phyloP scores from a whole-genome alignment of 2,329 filamentous ascomycete species.

The Exophiala lecanii-corni region DNA sequence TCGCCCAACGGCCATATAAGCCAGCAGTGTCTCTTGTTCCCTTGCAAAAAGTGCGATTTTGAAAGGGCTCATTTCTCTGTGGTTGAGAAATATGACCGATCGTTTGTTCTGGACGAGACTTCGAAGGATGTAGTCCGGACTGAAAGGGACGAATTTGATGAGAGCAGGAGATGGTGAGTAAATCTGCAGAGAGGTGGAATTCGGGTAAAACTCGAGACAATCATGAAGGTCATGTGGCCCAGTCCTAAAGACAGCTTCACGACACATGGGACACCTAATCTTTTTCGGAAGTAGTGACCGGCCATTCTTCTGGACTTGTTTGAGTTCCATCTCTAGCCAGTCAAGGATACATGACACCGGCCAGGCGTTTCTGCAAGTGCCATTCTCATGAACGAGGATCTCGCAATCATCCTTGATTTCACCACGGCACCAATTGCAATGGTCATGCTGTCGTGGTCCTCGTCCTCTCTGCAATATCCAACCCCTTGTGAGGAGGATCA shows the following conservation, averaged over 20 bases:
- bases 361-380: constrained; percentile 16
- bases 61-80: neutral
- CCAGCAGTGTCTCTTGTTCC: neutral
- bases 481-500: constrained; percentile 6
- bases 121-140: constrained; percentile 1
- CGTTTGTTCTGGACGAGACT: neutral
- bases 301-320: neutral
- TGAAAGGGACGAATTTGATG: constrained; percentile 11
- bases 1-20: neutral
- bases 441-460: constrained; percentile 12
- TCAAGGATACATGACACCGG: constrained; percentile 13
- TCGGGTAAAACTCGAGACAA: neutral
- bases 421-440: constrained; percentile 17
- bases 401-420: constrained; percentile 8
- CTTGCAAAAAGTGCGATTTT: neutral
- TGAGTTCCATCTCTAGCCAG: constrained; percentile 6
- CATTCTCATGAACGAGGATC: constrained; percentile 13
- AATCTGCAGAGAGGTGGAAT: neutral
- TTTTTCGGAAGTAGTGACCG: neutral
- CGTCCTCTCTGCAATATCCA: constrained; percentile 12
- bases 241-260: constrained; percentile 5
- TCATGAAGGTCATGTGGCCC: neutral
- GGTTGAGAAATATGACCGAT: neutral
- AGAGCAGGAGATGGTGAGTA: neutral
- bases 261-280: constrained; percentile 17